Percentiles rank a stretch among this genome's conserved stretches.
Conservation (phyloP, 1,284 basidiomycete genomes). For the Cryptococcus wingfieldii region DNA sequence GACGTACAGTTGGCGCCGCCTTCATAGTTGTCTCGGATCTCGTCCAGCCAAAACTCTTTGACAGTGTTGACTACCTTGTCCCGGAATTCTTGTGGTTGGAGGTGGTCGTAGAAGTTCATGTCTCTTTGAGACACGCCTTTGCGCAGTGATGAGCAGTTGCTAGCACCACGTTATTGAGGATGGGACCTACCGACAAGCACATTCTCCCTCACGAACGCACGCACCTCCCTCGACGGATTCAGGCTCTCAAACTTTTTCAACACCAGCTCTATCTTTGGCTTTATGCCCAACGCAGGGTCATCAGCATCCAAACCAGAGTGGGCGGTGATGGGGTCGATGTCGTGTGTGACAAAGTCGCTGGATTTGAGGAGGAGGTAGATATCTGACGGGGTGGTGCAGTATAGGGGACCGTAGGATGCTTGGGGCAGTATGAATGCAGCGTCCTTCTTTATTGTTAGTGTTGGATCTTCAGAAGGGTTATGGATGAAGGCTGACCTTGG, state of each 20-base stretch:
- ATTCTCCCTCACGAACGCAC: constrained; percentile 77
- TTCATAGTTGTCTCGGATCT: constrained; percentile 61
- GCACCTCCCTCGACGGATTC: constrained; percentile 73
- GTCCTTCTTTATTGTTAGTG: constrained; percentile 57
- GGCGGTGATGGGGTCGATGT: constrained; percentile 57
- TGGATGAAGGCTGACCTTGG: constrained; percentile 58
- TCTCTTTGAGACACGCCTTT: constrained; percentile 86
- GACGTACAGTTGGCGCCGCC: constrained; percentile 64
- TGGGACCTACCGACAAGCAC: constrained; percentile 61
- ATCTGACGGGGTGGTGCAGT: constrained; percentile 81
- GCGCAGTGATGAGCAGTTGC: background rate
- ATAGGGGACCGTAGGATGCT: constrained; percentile 72
- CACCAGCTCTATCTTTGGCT: constrained; percentile 77
- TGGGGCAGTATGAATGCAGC: constrained; percentile 81
- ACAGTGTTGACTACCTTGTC: constrained; percentile 58
- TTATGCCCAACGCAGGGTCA: background rate
- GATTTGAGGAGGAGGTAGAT: constrained; percentile 91
- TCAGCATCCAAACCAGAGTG: constrained; percentile 38
- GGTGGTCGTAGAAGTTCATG: constrained; percentile 80
- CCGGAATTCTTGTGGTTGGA: constrained; percentile 62
- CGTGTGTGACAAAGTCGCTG: constrained; percentile 83
- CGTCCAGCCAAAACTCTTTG: constrained; percentile 61
- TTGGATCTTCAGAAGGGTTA: background rate
- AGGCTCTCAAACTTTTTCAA: constrained; percentile 87
- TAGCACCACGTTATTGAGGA: background rate